Base-by-base conservation (phyloP, 2,329 filamentous ascomycete species). In the Sclerotinia spermophila region DNA sequence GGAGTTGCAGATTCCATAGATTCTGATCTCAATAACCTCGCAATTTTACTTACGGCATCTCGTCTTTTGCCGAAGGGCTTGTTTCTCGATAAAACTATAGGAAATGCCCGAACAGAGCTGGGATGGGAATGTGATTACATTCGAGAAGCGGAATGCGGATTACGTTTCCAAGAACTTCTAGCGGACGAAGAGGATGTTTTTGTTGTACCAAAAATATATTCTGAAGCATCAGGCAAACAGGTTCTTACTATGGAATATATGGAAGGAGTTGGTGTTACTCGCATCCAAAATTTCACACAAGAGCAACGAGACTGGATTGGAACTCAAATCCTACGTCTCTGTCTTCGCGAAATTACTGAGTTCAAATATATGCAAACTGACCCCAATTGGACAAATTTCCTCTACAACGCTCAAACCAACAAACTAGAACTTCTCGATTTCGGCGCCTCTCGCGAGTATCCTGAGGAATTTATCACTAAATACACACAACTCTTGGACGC, bases 341-440 rank as follows among this genome's bases (percentile, higher is more conserved):
- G 94, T 79, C 86, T 98, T 53, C 90, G 94, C 71, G 96, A 98
- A 82, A 95, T 98, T 76, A 90, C 90, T 74, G 93, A 97, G 81
- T 98, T 97, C 87, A 90, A 86, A 72, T 98, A 97, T 83, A 99
- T 99, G 96, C 96, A 99, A 82, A 99, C 96, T 7, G 96, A 99
- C 79, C 96, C 96, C 55, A 99, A 99, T 84, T 99, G 96, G 96
- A 98, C 95, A 45, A 99, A 99, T 81, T 99, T 99, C 81, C 85
- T 98, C 30, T 99, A 93, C 84, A 96, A 98, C 77, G 83, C 89
- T 1, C 76, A 83, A 30, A 88, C 86, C 5, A 83, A 89, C 76
- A 91, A 89, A 78, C 89, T 99, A 21, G 94, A 97, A 81, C 87
- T 99, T 1, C 89, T 99, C 67, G 96, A 99, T 81, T 99, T 99